Conservation (phyloP, 164 flowering plant species). For the Annona cherimola region DNA sequence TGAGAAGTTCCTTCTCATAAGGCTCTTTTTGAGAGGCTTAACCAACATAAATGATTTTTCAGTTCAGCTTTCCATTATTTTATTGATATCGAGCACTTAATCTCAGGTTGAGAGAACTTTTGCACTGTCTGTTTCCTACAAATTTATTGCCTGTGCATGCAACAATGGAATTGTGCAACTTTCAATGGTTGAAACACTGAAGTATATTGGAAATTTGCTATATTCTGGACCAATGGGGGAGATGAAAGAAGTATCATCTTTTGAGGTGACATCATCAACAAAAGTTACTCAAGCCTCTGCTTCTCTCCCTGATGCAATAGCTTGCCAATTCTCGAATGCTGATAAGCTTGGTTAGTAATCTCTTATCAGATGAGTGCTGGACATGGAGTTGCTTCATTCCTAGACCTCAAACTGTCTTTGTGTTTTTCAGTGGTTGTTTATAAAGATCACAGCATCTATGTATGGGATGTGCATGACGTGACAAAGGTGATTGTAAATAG, state of each 20-base stretch:
- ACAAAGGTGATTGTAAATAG: constrained; percentile 33
- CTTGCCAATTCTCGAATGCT: constrained; percentile 62
- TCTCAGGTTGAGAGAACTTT: constrained; percentile 55
- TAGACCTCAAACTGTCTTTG: constrained; percentile 8
- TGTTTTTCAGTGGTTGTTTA: constrained; percentile 57
- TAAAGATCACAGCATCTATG: constrained; percentile 59
- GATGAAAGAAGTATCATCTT: constrained; percentile 11
- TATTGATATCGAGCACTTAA: constrained; percentile 5
- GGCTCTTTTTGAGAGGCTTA: too few species aligned
- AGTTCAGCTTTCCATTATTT: neutral
- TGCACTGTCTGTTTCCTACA: constrained; percentile 49
- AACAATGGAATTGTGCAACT: constrained; percentile 59
- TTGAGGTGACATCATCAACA: constrained; percentile 5
- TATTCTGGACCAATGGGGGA: constrained; percentile 33
- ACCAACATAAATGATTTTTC: neutral
- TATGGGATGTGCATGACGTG: constrained; percentile 56
- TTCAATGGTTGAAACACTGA: constrained; percentile 29
- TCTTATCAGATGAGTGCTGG: neutral
- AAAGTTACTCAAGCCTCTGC: constrained; percentile 16
- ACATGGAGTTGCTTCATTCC: neutral
- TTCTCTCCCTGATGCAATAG: constrained; percentile 60
- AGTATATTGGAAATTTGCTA: constrained; percentile 37
- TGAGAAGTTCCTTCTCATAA: too few species aligned
- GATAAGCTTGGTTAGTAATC: constrained; percentile 56
- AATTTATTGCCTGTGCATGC: constrained; percentile 74